Evolutionary conservation across 805 yeast species (phyloP), one percentile per base, ranked within the genome.

Genomic region (Ogataea corticis): DNA sequence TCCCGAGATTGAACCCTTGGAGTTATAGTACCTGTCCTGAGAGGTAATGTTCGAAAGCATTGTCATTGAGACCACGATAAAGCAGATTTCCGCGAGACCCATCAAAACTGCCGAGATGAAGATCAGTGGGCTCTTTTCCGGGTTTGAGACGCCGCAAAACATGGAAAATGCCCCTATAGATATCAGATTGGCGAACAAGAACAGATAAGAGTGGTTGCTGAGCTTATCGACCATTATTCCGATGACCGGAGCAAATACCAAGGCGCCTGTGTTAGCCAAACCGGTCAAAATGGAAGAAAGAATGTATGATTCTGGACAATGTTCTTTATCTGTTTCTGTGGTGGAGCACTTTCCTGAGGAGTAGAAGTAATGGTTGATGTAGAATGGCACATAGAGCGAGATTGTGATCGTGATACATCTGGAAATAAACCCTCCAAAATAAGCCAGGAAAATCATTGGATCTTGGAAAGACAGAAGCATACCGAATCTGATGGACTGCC

Each of bases 271-370:
- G 51, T 83, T 83, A 3, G 81, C 71, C n/a, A 83, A 74, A 7
- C 92, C 92, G 0, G 86, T 77, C 25, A 85, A 64, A 34, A 85
- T 81, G 1, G 89, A 87, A 14, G 88, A 78, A 47, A 76, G 73
- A 7, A 82, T 69, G 51, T 80, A 83, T 0, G 86, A 88, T 32
- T 82, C 84, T 41, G 75, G 73, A 56, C 90, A 83, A 18, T 64
- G 67, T 16, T 59, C 71, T 57, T 55, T 67, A 43, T 57, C 72
- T 49, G 51, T 42, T 32, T 63, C 67, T 5, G 56, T 56, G 1
- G 62, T 51, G 1, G 66, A 54, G 58, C 90, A 84, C 41, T 62
- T 58, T 0, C 85, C 87, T 3, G 67, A 66, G 32, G 69, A 60
- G 47, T 69, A 67, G 61, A 71, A 85, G 66, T 73, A 81, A 42